Evolutionary conservation across 306 rosid genomes (phyloP).

Genomic region (Delonix regia): DNA sequence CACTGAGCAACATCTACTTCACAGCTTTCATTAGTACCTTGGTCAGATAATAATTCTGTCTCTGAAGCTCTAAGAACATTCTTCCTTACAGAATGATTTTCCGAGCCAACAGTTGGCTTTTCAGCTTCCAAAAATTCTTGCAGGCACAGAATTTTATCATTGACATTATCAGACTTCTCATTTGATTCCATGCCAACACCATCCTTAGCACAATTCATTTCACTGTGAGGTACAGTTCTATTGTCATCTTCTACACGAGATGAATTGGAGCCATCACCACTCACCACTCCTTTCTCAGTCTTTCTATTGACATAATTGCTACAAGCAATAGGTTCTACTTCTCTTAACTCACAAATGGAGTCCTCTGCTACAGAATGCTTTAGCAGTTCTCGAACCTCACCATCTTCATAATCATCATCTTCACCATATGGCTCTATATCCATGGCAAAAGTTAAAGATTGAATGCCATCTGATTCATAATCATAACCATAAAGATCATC

Average conservation of each 20-base stretch:
- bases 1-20: slow-evolving; percentile 44
- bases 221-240: slow-evolving; percentile 34
- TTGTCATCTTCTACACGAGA: slow-evolving; percentile 42
- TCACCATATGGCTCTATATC: slow-evolving; percentile 49
- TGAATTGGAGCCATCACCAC: slow-evolving; percentile 38
- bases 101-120: slow-evolving; percentile 38
- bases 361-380: slow-evolving; percentile 46
- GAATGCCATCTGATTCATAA: slow-evolving; percentile 81
- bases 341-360: slow-evolving; percentile 57
- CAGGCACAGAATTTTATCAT: slow-evolving; percentile 37
- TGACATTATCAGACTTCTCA: slow-evolving; percentile 42
- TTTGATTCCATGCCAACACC: slow-evolving; percentile 38
- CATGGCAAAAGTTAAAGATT: slow-evolving; percentile 53
- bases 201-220: slow-evolving; percentile 44
- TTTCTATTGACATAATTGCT: slow-evolving; percentile 43
- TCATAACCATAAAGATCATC: slow-evolving; percentile 70
- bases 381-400: slow-evolving; percentile 73
- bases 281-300: slow-evolving; percentile 42
- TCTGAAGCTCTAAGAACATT: slow-evolving; percentile 37
- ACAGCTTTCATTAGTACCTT: slow-evolving; percentile 38
- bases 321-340: slow-evolving; percentile 45
- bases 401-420: slow-evolving; percentile 90
- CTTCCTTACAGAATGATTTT: slow-evolving; percentile 38
- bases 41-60: slow-evolving; percentile 38
- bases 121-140: slow-evolving; percentile 45